Evolutionary conservation across 305 asterid genomes (phyloP).

Genomic region (Nicotiana rustica): DNA sequence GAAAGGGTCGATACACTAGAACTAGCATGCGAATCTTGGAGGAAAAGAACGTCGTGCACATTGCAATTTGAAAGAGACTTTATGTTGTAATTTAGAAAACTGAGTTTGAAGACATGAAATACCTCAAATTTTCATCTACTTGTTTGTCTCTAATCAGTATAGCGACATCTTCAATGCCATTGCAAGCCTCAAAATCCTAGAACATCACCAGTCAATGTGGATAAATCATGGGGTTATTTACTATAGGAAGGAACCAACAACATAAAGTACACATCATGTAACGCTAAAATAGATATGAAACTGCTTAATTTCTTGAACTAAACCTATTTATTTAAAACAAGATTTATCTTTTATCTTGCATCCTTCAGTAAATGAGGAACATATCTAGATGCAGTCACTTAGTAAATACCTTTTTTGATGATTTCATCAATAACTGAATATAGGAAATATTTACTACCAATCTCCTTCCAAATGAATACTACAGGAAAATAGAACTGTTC

Average conservation of each 20-base stretch:
- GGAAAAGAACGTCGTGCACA: background rate
- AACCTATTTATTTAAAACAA: background rate
- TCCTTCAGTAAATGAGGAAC: conserved; percentile 17
- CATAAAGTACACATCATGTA: background rate
- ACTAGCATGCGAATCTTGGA: background rate
- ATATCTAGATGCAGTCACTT: background rate
- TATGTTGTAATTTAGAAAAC: background rate
- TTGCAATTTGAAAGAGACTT: conserved; percentile 8
- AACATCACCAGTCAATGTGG: conserved; percentile 27
- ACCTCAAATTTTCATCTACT: conserved; percentile 83
- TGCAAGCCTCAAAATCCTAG: conserved; percentile 93
- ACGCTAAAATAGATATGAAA: background rate
- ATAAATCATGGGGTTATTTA: background rate
- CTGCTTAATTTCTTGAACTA: background rate
- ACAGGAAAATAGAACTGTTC: conserved; percentile 22
- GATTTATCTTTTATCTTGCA: background rate
- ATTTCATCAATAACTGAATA: conserved; percentile 20
- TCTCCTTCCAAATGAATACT: conserved; percentile 29
- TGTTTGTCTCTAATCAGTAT: conserved; percentile 77
- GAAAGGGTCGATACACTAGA: background rate
- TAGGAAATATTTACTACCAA: background rate
- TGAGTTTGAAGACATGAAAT: conserved; percentile 28
- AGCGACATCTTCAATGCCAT: conserved; percentile 95
- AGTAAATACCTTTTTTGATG: background rate
- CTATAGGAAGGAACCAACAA: background rate